Conservation (phyloP, 2,329 filamentous ascomycete species). For the Colletotrichum acutatum region DNA sequence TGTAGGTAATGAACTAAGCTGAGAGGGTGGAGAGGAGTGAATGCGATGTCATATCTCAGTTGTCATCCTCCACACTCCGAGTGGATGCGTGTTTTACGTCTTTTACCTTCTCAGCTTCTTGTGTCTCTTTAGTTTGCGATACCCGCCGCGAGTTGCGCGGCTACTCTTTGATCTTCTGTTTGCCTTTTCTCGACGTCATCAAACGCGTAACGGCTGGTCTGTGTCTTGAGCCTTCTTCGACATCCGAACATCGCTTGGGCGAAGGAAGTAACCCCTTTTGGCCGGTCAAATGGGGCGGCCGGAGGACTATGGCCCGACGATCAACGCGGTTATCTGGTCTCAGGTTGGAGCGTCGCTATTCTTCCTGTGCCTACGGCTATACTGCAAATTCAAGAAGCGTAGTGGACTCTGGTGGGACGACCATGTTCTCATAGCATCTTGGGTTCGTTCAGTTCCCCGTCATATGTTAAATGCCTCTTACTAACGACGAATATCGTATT, state of each 20-base stretch:
- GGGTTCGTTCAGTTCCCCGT: conserved; percentile 29
- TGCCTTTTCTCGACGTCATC: background rate
- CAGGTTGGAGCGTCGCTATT: conserved; percentile 35
- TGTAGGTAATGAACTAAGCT: background rate
- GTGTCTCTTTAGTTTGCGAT: conserved; percentile 9
- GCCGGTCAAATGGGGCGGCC: conserved; percentile 26
- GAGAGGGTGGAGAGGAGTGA: background rate
- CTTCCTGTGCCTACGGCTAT: conserved; percentile 39
- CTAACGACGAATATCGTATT: background rate
- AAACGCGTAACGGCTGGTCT: conserved; percentile 19
- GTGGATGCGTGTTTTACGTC: background rate
- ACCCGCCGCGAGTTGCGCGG: background rate
- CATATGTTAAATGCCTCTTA: background rate
- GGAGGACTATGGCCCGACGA: conserved; percentile 29
- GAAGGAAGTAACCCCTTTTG: background rate
- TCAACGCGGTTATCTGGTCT: conserved; percentile 37
- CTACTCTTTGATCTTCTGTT: background rate
- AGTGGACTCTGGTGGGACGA: conserved; percentile 44
- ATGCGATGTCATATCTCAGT: conserved; percentile 19
- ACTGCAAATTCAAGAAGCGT: conserved; percentile 40
- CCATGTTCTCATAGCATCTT: conserved; percentile 40
- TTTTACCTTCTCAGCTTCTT: background rate
- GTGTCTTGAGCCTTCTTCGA: background rate
- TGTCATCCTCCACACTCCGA: conserved; percentile 6
- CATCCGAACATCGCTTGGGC: background rate